Evolutionary conservation across 371 early-diverging fungal species (phyloP).

Genomic region (Syncephalis fuscata): DNA sequence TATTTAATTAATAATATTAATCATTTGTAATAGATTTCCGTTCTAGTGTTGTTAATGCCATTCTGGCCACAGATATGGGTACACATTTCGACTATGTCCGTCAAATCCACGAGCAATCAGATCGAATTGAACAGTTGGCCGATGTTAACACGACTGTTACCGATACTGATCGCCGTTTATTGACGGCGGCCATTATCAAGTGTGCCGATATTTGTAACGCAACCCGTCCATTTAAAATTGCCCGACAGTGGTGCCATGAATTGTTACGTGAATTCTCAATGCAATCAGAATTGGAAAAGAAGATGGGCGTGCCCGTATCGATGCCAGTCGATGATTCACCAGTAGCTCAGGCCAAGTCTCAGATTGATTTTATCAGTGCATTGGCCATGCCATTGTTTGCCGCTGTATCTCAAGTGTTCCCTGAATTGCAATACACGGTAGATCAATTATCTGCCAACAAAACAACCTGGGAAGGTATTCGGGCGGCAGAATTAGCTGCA

Average conservation of each 20-base stretch:
- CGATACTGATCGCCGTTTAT: constrained; percentile 25
- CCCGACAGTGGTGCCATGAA: constrained; percentile 30
- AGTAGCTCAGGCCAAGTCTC: constrained; percentile 33
- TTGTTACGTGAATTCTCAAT: constrained; percentile 38
- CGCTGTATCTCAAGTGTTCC: constrained; percentile 29
- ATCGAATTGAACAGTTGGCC: background rate
- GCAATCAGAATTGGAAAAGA: constrained; percentile 45
- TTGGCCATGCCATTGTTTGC: constrained; percentile 49
- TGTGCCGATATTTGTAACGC: constrained; percentile 73
- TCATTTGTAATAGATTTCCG: constrained; percentile 34
- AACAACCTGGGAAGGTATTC: no score
- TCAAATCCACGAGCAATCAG: constrained; percentile 31
- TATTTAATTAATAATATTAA: background rate
- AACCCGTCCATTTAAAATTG: constrained; percentile 34
- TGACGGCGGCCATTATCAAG: constrained; percentile 57
- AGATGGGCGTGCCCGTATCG: constrained; percentile 27
- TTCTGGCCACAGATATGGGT: constrained; percentile 74
- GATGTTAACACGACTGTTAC: constrained; percentile 7
- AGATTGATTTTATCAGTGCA: constrained; percentile 47
- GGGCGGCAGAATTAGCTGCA: no score
- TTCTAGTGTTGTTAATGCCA: constrained; percentile 46
- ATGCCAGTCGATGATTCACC: constrained; percentile 31
- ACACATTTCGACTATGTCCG: constrained; percentile 63
- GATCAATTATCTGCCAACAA: no score
- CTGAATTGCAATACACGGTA: constrained; percentile 11